Evolutionary conservation across 2,329 filamentous ascomycete species (phyloP).

Genomic region (Epichloe gansuensis): DNA sequence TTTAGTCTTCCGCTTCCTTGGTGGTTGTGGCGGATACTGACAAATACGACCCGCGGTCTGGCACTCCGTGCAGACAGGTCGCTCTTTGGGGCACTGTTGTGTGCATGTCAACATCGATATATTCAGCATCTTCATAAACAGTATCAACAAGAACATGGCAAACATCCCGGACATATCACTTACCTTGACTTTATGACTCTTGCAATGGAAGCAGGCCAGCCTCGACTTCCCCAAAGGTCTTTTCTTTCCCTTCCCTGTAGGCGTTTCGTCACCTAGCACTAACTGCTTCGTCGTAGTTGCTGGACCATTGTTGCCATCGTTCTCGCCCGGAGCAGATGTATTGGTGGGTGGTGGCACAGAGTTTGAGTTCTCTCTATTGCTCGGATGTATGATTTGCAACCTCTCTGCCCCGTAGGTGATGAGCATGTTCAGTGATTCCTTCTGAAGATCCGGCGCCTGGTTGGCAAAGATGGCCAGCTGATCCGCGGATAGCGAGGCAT

Average conservation of each 20-base stretch:
- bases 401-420: slow-evolving; percentile 45
- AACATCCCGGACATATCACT: slow-evolving; percentile 1
- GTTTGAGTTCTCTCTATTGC: slow-evolving; percentile 20
- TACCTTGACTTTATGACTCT: slow-evolving; percentile 26
- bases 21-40: slow-evolving; percentile 26
- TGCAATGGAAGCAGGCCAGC: slow-evolving; percentile 25
- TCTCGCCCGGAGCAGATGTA: slow-evolving; percentile 11
- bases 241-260: slow-evolving; percentile 5
- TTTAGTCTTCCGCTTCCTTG: slow-evolving; percentile 13
- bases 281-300: slow-evolving; percentile 21
- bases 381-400: slow-evolving; percentile 44
- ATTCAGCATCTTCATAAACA: neutral
- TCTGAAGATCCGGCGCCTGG: slow-evolving; percentile 43
- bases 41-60: slow-evolving; percentile 20
- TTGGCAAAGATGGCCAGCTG: slow-evolving; percentile 50
- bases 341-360: slow-evolving; percentile 16
- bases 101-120: slow-evolving; percentile 9
- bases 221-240: slow-evolving; percentile 19
- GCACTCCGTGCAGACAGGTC: slow-evolving; percentile 29
- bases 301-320: slow-evolving; percentile 9
- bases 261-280: slow-evolving; percentile 11
- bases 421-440: slow-evolving; percentile 43
- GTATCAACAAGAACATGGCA: neutral
- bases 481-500: slow-evolving; percentile 37
- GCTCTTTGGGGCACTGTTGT: slow-evolving; percentile 27